phyloP scores from a whole-genome alignment of 805 yeast genomes.

The Torulaspora indica region DNA sequence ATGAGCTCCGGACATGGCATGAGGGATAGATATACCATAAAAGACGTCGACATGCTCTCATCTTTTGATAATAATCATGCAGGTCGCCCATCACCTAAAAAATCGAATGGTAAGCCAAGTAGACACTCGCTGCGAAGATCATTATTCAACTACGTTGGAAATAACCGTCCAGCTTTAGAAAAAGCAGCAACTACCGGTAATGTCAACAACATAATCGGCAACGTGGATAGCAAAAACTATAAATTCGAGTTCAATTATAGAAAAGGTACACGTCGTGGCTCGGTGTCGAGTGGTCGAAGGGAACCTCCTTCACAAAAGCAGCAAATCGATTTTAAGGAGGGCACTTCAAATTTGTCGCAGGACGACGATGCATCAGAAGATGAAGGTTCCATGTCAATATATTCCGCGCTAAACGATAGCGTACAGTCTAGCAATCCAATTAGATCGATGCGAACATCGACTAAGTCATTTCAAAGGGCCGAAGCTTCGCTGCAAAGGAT shows the following conservation, averaged over 20 bases:
- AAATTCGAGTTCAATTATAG: slow-evolving; percentile 35
- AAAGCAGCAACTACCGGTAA: slow-evolving; percentile 12
- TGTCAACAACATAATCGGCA: slow-evolving; percentile 24
- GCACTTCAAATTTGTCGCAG: slow-evolving; percentile 12
- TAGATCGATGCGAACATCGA: slow-evolving; percentile 37
- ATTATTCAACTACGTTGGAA: slow-evolving; percentile 25
- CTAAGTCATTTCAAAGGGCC: slow-evolving; percentile 55
- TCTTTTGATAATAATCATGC: slow-evolving; percentile 12
- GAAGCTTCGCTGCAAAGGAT: slow-evolving; percentile 61
- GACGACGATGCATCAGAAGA: slow-evolving; percentile 43
- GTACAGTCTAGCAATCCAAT: slow-evolving; percentile 35
- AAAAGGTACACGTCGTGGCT: slow-evolving; percentile 8
- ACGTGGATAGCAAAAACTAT: slow-evolving; percentile 29
- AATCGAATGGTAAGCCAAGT: slow-evolving; percentile 6
- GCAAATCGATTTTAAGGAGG: slow-evolving; percentile 7
- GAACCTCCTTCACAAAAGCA: slow-evolving; percentile 1
- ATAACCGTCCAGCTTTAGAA: slow-evolving; percentile 13
- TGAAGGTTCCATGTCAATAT: slow-evolving; percentile 64
- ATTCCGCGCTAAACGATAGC: slow-evolving; percentile 47
- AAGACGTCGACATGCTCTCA: slow-evolving; percentile 28
- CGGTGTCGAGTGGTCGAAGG: slow-evolving; percentile 6
- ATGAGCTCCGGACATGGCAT: slow-evolving; percentile 12
- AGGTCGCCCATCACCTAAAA: slow-evolving; percentile 9
- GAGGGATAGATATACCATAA: slow-evolving; percentile 27
- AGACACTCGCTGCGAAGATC: slow-evolving; percentile 28